Percentiles rank a stretch among this genome's conserved stretches.
Evolutionary conservation across 768 basidiomycete genomes (phyloP).

Genomic region (Mycena maculata): DNA sequence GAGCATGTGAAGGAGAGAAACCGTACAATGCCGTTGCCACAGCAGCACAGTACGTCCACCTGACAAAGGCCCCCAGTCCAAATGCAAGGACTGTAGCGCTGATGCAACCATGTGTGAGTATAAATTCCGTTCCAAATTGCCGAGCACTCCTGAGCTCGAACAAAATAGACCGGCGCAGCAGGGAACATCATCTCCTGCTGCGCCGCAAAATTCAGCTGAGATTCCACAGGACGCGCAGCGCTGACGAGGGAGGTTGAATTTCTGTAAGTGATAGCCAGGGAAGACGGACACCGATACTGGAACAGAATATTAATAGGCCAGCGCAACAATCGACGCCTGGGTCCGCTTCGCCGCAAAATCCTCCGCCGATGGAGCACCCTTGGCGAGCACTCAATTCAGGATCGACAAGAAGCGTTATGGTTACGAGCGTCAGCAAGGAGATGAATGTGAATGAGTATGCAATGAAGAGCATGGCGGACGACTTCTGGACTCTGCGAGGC

Average conservation of each 20-base stretch:
- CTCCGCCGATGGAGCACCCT: background rate
- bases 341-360: background rate
- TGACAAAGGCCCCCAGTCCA: background rate
- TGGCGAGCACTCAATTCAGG: background rate
- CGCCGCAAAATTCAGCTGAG: slow-evolving; percentile 2
- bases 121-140: background rate
- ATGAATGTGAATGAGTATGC: background rate
- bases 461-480: slow-evolving; percentile 2
- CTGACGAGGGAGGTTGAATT: background rate
- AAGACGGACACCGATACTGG: background rate
- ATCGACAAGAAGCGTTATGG: background rate
- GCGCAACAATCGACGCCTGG: background rate
- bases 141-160: background rate
- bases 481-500: background rate
- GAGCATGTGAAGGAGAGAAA: background rate
- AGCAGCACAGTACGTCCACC: background rate
- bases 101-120: background rate
- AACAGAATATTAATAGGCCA: background rate
- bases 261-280: background rate
- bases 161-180: slow-evolving; percentile 3
- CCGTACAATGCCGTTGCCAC: background rate
- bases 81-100: background rate
- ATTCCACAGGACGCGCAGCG: background rate
- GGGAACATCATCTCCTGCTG: background rate
- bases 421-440: slow-evolving; percentile 7